Conservation (phyloP, 176 grass and related monocot species). For the Thinopyrum elongatum region DNA sequence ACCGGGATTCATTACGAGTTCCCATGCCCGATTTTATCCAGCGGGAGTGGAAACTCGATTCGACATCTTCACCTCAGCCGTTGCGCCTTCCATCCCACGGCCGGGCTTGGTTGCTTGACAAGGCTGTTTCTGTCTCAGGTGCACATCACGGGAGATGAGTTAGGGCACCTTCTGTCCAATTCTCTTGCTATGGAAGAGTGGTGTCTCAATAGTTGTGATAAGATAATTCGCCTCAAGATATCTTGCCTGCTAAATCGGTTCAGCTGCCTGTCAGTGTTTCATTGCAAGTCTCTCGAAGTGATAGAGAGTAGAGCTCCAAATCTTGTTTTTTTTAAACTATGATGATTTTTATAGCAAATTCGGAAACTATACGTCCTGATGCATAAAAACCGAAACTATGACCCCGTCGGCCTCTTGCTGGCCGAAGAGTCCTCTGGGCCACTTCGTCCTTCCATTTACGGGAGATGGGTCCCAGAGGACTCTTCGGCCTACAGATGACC, state of each 20-base stretch:
- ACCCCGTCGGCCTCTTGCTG: too few species aligned
- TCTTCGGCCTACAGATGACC: too few species aligned
- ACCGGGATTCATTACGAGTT: neutral
- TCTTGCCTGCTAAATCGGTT: neutral
- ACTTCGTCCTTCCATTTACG: too few species aligned
- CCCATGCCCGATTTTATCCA: neutral
- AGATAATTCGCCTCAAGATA: neutral
- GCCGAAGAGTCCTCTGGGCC: too few species aligned
- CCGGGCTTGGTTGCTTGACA: neutral
- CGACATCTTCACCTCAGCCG: neutral
- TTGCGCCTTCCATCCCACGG: neutral
- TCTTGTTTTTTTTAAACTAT: too few species aligned
- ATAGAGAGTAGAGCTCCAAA: neutral
- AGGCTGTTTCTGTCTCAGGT: neutral
- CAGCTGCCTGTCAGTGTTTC: neutral
- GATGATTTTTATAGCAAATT: too few species aligned
- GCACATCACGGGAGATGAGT: neutral
- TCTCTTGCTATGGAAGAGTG: neutral
- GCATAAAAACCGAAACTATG: too few species aligned
- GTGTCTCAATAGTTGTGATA: neutral
- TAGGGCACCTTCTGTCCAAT: neutral
- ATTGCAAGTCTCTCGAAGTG: neutral
- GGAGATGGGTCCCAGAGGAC: too few species aligned
- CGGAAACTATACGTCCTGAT: too few species aligned
- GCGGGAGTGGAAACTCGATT: too few species aligned